Conservation (phyloP, 1,139 yeast genomes). For the Kurtzmaniella quercitrusa region DNA sequence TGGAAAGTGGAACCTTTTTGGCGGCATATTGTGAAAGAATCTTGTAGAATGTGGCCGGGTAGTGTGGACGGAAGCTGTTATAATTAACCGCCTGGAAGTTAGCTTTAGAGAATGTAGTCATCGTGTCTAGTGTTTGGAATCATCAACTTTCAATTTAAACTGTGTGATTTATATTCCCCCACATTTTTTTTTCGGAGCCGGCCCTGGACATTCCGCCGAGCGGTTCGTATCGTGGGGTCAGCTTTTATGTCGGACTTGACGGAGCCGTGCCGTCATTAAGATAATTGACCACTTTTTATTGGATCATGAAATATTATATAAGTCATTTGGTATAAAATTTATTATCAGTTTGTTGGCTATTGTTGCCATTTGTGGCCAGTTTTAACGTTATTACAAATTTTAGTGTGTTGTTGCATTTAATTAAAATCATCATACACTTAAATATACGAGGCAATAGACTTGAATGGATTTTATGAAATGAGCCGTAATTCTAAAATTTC, state of each 20-base stretch:
- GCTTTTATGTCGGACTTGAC: not conserved
- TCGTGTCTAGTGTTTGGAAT: conserved; percentile 24
- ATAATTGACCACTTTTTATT: too few relatives aligned
- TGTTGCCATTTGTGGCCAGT: too few relatives aligned
- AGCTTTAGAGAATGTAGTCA: conserved; percentile 64
- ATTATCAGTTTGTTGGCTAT: too few relatives aligned
- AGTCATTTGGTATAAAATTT: too few relatives aligned
- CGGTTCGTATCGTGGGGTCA: not conserved
- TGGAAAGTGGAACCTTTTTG: conserved; percentile 11
- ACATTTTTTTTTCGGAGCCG: conserved; percentile 1
- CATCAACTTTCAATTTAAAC: not conserved
- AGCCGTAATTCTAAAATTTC: too few relatives aligned
- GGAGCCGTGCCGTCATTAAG: not conserved
- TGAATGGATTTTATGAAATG: too few relatives aligned
- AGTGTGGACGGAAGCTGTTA: conserved; percentile 60
- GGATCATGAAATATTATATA: too few relatives aligned
- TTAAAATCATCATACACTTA: too few relatives aligned
- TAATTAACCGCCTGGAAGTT: conserved; percentile 59
- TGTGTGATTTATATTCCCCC: not conserved
- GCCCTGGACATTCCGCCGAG: not conserved
- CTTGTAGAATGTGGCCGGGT: conserved; percentile 52
- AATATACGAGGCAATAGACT: too few relatives aligned
- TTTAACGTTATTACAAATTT: too few relatives aligned
- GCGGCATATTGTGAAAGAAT: conserved; percentile 29
- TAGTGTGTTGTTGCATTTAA: too few relatives aligned